Conservation (phyloP, 176 grass and related monocot genomes). For the Triticum timopheevii region DNA sequence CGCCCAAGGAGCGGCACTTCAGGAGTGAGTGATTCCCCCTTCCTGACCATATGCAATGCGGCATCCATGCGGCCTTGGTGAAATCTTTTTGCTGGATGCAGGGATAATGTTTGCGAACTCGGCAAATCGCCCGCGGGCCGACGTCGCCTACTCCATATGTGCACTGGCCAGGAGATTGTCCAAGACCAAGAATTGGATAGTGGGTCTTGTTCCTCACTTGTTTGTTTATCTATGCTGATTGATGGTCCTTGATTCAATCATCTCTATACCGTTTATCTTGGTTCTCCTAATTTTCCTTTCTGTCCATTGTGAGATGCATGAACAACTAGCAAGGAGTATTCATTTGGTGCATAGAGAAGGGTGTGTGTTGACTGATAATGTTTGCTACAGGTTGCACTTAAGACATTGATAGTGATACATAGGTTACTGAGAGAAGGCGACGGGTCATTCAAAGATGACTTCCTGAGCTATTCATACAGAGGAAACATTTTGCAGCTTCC, state of each 20-base stretch:
- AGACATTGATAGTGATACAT: conserved; percentile 92
- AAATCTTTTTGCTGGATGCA: conserved; percentile 28
- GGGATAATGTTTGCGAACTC: conserved; percentile 74
- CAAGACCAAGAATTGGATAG: conserved; percentile 94
- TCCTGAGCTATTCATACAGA: conserved; percentile 83
- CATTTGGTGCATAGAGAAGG: background rate
- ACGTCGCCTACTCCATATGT: conserved; percentile 88
- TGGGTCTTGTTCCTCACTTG: conserved; percentile 40
- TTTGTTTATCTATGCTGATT: no score
- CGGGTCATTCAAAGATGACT: conserved; percentile 78
- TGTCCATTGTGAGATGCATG: background rate
- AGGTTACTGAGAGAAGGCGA: conserved; percentile 87
- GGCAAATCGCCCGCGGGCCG: conserved; percentile 57
- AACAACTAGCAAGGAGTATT: background rate
- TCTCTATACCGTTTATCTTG: background rate
- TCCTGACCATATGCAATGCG: background rate
- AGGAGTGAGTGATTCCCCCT: conserved; percentile 70
- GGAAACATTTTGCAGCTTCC: conserved; percentile 85
- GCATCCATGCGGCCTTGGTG: background rate
- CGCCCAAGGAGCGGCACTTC: conserved; percentile 88
- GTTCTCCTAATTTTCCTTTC: background rate
- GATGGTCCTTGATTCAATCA: background rate
- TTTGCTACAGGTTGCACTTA: conserved; percentile 76
- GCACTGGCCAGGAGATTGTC: conserved; percentile 72
- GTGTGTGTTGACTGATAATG: background rate